Evolutionary conservation across 2,329 filamentous ascomycete species (phyloP).

Genomic region (Herpotrichia juniperi): DNA sequence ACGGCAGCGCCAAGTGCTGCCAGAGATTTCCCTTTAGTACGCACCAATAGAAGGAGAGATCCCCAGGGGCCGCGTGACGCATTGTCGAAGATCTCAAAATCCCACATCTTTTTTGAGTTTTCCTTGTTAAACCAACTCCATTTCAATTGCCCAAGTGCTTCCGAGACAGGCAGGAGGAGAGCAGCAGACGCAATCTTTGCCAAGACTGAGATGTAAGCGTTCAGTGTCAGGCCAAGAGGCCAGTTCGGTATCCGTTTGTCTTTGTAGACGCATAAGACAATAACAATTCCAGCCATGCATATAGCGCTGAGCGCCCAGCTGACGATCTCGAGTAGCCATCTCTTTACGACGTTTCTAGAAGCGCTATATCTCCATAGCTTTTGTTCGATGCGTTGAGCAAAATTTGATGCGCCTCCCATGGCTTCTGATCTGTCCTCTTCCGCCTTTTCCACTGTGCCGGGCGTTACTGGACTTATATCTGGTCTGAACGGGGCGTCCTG

Average conservation of each 20-base stretch:
- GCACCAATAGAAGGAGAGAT: constrained; percentile 13
- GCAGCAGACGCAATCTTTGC: constrained; percentile 17
- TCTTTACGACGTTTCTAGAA: constrained; percentile 11
- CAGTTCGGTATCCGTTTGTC: constrained; percentile 16
- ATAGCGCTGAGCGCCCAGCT: constrained; percentile 15
- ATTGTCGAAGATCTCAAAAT: constrained; percentile 31
- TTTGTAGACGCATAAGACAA: constrained; percentile 6
- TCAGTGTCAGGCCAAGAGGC: constrained; percentile 19
- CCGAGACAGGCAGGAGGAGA: constrained; percentile 15
- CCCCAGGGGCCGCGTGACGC: constrained; percentile 22
- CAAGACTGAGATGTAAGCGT: constrained; percentile 21
- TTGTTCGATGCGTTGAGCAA: constrained; percentile 16
- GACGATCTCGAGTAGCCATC: constrained; percentile 18
- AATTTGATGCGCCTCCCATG: constrained; percentile 1
- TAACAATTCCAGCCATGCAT: constrained; percentile 16
- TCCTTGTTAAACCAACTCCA: constrained; percentile 21
- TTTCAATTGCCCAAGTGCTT: constrained; percentile 24
- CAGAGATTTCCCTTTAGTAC: constrained; percentile 14
- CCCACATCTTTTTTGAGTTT: constrained; percentile 17
- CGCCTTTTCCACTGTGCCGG: constrained; percentile 3
- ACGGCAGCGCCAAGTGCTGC: constrained; percentile 22
- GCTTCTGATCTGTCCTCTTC: not conserved
- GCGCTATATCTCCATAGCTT: constrained; percentile 14
- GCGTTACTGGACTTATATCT: constrained; percentile 3
- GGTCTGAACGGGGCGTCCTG: constrained; percentile 6